Conservation (phyloP, 192 early-diverging fungal genomes). For the Podila clonocystis region DNA sequence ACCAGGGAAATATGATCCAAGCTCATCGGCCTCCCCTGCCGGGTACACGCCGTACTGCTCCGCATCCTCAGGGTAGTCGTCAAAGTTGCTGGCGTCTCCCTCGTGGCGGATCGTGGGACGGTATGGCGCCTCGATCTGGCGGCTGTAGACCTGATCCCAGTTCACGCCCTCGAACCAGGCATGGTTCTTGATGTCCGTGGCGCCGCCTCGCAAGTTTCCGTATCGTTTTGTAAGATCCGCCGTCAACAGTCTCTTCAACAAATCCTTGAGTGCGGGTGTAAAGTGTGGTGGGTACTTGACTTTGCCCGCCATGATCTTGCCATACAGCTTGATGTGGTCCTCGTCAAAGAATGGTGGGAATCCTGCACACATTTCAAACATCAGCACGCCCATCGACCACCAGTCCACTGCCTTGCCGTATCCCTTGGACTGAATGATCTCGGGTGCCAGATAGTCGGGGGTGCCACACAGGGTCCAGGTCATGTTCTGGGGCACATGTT, state of each 20-base stretch:
- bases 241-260: slow-evolving; percentile 83
- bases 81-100: slow-evolving; percentile 96
- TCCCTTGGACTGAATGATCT: slow-evolving; percentile 93
- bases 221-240: slow-evolving; percentile 85
- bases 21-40: slow-evolving; percentile 68
- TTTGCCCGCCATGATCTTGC: slow-evolving; percentile 89
- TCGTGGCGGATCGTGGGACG: slow-evolving; percentile 82
- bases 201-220: slow-evolving; percentile 88
- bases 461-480: slow-evolving; percentile 90
- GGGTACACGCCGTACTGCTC: slow-evolving; percentile 83
- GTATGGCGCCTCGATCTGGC: slow-evolving; percentile 87
- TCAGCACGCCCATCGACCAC: slow-evolving; percentile 93
- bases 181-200: slow-evolving; percentile 92
- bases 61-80: slow-evolving; percentile 90
- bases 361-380: slow-evolving; percentile 96
- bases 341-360: slow-evolving; percentile 97
- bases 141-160: slow-evolving; percentile 79
- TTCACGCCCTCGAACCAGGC: slow-evolving; percentile 96
- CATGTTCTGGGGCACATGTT: slow-evolving; percentile 76
- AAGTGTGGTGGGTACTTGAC: slow-evolving; percentile 91
- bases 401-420: slow-evolving; percentile 95
- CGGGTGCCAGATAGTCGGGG: slow-evolving; percentile 87
- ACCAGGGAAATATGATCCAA: slow-evolving; percentile 78
- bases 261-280: slow-evolving; percentile 82
- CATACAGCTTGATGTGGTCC: slow-evolving; percentile 92